Evolutionary conservation across 2,329 filamentous ascomycete genomes (phyloP).

Genomic region (Venturia carpophila): DNA sequence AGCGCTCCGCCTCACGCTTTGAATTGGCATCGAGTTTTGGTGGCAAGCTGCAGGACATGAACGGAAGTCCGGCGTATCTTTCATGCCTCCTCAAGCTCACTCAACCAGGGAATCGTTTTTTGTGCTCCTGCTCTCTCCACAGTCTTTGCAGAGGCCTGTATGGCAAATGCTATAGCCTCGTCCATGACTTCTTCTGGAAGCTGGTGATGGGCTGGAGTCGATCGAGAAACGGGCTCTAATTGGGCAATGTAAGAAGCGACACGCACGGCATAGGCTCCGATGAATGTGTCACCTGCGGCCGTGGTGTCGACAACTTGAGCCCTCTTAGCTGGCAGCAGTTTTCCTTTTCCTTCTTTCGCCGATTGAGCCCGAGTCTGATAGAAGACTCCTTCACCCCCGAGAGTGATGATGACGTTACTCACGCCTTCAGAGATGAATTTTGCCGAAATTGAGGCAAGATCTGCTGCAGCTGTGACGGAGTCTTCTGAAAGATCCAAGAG

Average conservation of each 20-base stretch:
- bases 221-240: constrained; percentile 34
- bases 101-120: constrained; percentile 58
- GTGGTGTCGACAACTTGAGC: constrained; percentile 85
- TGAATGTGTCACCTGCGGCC: constrained; percentile 89
- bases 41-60: neutral
- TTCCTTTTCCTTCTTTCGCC: constrained; percentile 15
- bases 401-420: constrained; percentile 69
- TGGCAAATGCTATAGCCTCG: constrained; percentile 53
- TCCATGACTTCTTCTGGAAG: constrained; percentile 34
- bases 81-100: constrained; percentile 34
- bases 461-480: constrained; percentile 28
- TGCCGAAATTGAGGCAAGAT: constrained; percentile 39
- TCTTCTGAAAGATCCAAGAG: constrained; percentile 47
- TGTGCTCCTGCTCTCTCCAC: constrained; percentile 59
- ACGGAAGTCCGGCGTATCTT: neutral
- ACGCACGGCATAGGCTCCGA: constrained; percentile 63
- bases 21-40: too few relatives aligned
- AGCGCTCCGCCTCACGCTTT: too few relatives aligned
- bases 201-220: neutral
- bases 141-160: constrained; percentile 56
- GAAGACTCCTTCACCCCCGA: constrained; percentile 50
- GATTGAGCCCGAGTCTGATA: constrained; percentile 40
- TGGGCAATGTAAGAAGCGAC: constrained; percentile 55
- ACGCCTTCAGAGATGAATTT: constrained; percentile 65
- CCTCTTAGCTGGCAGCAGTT: constrained; percentile 51